These are phyloP conservation scores for Camelina laxa DNA, from an alignment of 345 rosid species.

Conservation along the genomic window DNA sequence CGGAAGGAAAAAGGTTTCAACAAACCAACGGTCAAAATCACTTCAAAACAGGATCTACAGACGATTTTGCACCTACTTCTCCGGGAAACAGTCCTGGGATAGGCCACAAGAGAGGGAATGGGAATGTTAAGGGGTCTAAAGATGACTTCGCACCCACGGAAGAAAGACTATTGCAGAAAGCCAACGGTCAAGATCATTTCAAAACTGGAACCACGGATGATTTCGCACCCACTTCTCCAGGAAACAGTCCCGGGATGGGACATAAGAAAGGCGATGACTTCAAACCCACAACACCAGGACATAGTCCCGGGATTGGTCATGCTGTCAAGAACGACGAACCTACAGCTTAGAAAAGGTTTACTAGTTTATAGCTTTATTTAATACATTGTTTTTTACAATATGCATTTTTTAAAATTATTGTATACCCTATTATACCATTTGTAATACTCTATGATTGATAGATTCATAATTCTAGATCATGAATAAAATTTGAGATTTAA, in stretches of 20 bases:
- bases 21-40: neutral
- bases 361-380: conserved; percentile 29
- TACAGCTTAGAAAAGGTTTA: conserved; percentile 33
- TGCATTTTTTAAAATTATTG: conserved; percentile 15
- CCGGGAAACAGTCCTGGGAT: conserved; percentile 57
- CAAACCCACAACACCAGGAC: conserved; percentile 57
- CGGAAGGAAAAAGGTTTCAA: conserved; percentile 18
- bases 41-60: conserved; percentile 16
- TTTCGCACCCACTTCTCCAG: conserved; percentile 48
- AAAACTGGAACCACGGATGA: conserved; percentile 35
- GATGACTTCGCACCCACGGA: conserved; percentile 17
- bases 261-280: conserved; percentile 50
- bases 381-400: conserved; percentile 14
- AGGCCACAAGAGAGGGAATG: conserved; percentile 45
- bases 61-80: conserved; percentile 53
- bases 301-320: conserved; percentile 60
- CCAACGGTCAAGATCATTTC: conserved; percentile 18
- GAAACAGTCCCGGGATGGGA: conserved; percentile 35
- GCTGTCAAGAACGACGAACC: conserved; percentile 39
- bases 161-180: conserved; percentile 1
- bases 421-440: conserved; percentile 8
- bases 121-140: neutral
- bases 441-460: conserved; percentile 29
- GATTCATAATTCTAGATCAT: conserved; percentile 39
- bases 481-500: conserved; percentile 26